A percentile compares a stretch with the other conserved stretches of the same genome.
These are phyloP conservation scores for Petasospora rhodanensis DNA, from an alignment of 1,139 yeast species.

Conservation along the genomic window DNA sequence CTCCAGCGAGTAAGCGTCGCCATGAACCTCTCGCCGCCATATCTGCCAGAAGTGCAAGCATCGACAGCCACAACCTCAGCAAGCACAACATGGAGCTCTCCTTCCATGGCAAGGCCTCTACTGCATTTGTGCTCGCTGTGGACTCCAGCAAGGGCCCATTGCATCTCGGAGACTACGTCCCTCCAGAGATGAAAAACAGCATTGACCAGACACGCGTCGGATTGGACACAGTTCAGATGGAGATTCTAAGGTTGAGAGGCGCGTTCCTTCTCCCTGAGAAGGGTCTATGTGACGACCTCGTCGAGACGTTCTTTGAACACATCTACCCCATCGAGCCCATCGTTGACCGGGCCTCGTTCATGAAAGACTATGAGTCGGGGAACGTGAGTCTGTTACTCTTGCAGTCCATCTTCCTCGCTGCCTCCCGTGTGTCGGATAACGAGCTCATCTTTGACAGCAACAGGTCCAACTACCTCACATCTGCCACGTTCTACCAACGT, in stretches of 20 bases:
- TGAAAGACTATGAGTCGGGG: slow-evolving; percentile 54
- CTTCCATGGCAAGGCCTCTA: slow-evolving; percentile 25
- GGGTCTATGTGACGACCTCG: slow-evolving; percentile 56
- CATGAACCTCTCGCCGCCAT: slow-evolving; percentile 26
- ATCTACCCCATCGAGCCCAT: slow-evolving; percentile 72
- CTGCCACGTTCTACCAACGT: slow-evolving; percentile 65
- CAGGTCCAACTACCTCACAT: slow-evolving; percentile 55
- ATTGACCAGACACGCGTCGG: slow-evolving; percentile 22
- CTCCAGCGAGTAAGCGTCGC: slow-evolving; percentile 6
- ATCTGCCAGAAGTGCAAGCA: slow-evolving; percentile 24
- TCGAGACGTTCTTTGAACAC: slow-evolving; percentile 59
- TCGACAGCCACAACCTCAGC: slow-evolving; percentile 20
- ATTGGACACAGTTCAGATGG: slow-evolving; percentile 60
- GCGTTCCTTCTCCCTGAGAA: slow-evolving; percentile 67
- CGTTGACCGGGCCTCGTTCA: slow-evolving; percentile 60
- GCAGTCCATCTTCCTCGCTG: slow-evolving; percentile 67
- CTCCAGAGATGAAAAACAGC: slow-evolving; percentile 31
- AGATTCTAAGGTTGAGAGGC: slow-evolving; percentile 62
- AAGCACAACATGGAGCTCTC: slow-evolving; percentile 17
- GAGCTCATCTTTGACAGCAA: slow-evolving; percentile 52
- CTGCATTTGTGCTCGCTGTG: slow-evolving; percentile 28
- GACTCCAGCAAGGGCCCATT: slow-evolving; percentile 23
- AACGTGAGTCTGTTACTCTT: slow-evolving; percentile 66
- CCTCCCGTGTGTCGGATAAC: slow-evolving; percentile 58
- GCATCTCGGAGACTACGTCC: slow-evolving; percentile 25